phyloP scores from a whole-genome alignment of 148 eudicot species.

The Rhododendron mucronatum region DNA sequence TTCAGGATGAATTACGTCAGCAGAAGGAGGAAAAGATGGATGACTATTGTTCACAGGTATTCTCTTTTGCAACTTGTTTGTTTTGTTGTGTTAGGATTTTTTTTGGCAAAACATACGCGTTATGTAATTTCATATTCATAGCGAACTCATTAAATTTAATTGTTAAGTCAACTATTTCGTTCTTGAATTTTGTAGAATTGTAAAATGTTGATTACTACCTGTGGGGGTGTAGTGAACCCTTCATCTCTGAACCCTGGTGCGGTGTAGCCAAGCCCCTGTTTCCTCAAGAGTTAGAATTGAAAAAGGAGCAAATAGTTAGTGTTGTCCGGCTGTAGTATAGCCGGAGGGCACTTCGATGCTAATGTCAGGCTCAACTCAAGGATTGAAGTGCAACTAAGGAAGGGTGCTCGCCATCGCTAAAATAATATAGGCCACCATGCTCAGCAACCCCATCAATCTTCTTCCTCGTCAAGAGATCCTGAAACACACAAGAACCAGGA shows the following conservation, averaged over 20 bases:
- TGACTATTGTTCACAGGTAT: constrained; percentile 90
- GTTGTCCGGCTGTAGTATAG: neutral
- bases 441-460: too few species aligned
- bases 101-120: neutral
- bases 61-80: constrained; percentile 9
- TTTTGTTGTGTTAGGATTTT: neutral
- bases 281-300: neutral
- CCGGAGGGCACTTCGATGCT: neutral
- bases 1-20: constrained; percentile 94
- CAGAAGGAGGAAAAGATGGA: constrained; percentile 92
- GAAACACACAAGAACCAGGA: too few species aligned
- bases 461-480: too few species aligned
- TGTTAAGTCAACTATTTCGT: neutral
- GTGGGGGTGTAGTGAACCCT: neutral
- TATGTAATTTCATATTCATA: neutral
- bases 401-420: too few species aligned
- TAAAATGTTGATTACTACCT: neutral
- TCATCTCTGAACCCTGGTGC: neutral
- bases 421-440: too few species aligned
- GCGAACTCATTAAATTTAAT: neutral
- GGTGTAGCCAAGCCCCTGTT: neutral
- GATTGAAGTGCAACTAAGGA: too few species aligned
- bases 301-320: neutral
- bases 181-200: neutral
- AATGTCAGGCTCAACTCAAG: neutral